Evolutionary conservation across 345 rosid genomes (phyloP).

Genomic region (Linum tenue): DNA sequence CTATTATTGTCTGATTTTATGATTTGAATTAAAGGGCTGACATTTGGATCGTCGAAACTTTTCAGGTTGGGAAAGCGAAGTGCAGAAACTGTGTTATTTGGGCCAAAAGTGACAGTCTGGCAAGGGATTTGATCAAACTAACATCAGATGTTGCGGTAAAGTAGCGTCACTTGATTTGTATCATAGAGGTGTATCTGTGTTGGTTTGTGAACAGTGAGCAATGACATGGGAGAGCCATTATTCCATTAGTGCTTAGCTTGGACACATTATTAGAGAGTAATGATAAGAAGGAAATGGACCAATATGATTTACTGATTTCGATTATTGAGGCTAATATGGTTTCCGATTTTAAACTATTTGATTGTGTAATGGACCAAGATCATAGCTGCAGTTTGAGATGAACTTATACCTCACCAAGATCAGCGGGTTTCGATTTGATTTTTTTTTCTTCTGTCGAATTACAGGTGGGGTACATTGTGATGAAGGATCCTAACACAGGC

Average conservation of each 20-base stretch:
- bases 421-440: background rate
- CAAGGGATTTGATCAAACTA: slow-evolving; percentile 56
- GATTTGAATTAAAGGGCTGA: background rate
- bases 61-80: slow-evolving; percentile 47
- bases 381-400: background rate
- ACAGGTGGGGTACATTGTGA: slow-evolving; percentile 89
- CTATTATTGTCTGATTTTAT: too few species aligned
- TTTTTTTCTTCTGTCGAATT: slow-evolving; percentile 7
- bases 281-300: background rate
- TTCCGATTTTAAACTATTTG: too few species aligned
- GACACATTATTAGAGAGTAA: background rate
- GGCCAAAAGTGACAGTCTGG: slow-evolving; percentile 84
- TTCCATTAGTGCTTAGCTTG: background rate
- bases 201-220: background rate
- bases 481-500: slow-evolving; percentile 63
- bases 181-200: background rate
- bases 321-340: background rate
- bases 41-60: slow-evolving; percentile 8
- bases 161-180: background rate
- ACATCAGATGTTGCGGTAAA: slow-evolving; percentile 48
- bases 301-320: too few species aligned
- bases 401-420: background rate
- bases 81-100: slow-evolving; percentile 76
- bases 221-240: background rate
- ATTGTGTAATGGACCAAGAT: background rate